phyloP scores from a whole-genome alignment of 495 filamentous ascomycete species.

The Durotheca rogersii region DNA sequence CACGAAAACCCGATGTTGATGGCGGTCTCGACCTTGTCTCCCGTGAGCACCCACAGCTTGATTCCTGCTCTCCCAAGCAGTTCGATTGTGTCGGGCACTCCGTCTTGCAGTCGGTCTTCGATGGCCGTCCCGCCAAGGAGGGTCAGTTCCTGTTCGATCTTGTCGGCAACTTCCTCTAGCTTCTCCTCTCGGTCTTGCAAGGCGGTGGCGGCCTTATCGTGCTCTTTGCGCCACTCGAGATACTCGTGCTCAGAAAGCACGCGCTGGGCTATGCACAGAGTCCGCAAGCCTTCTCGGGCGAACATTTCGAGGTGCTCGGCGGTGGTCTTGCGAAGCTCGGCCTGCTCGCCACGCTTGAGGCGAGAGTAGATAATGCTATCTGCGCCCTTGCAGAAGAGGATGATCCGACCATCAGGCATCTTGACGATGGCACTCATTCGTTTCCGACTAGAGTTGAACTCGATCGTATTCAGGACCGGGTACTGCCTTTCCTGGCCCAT shows the following conservation, averaged over 20 bases:
- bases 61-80: slow-evolving; percentile 92
- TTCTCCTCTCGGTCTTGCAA: slow-evolving; percentile 90
- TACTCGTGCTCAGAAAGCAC: slow-evolving; percentile 86
- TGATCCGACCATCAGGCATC: slow-evolving; percentile 91
- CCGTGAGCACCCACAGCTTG: slow-evolving; percentile 99
- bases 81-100: slow-evolving; percentile 94
- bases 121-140: slow-evolving; percentile 96
- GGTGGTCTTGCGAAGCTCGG: slow-evolving; percentile 76
- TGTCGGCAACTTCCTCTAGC: slow-evolving; percentile 83
- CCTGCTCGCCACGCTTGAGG: slow-evolving; percentile 79
- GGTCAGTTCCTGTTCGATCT: slow-evolving; percentile 85
- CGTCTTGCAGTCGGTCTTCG: slow-evolving; percentile 95
- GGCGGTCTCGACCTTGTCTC: slow-evolving; percentile 98
- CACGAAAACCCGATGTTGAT: slow-evolving; percentile 99
- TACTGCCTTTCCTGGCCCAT: slow-evolving; percentile 83
- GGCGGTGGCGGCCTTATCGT: slow-evolving; percentile 82
- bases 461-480: slow-evolving; percentile 87
- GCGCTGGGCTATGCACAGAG: slow-evolving; percentile 89
- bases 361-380: slow-evolving; percentile 98
- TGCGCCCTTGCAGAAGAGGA: slow-evolving; percentile 96
- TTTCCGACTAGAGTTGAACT: slow-evolving; percentile 97
- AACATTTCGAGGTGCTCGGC: slow-evolving; percentile 96
- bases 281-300: slow-evolving; percentile 90
- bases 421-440: slow-evolving; percentile 97
- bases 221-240: slow-evolving; percentile 76